phyloP scores from a whole-genome alignment of 2,329 filamentous ascomycete genomes.

The Metarhizium anisopliae region DNA sequence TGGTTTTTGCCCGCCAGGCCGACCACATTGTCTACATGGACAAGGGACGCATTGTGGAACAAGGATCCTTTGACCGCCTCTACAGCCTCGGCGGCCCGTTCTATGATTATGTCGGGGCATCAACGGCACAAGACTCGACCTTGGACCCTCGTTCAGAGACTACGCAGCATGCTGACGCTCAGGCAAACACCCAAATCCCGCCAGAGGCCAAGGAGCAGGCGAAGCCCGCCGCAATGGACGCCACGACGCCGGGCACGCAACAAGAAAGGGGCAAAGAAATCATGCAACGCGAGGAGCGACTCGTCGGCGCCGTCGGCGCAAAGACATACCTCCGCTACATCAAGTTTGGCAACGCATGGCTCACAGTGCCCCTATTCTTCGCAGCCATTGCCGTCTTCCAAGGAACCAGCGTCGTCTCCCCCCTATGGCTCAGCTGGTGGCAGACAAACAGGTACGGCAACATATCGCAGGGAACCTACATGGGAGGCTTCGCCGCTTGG shows the following conservation, averaged over 20 bases:
- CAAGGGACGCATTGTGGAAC: slow-evolving; percentile 51
- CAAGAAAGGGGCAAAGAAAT: slow-evolving; percentile 18
- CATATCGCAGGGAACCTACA: slow-evolving; percentile 28
- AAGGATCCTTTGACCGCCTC: slow-evolving; percentile 28
- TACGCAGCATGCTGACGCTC: no score
- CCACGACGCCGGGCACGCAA: neutral
- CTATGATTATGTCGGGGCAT: neutral
- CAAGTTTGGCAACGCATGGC: slow-evolving; percentile 46
- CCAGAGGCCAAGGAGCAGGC: no score
- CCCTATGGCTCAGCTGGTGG: slow-evolving; percentile 52
- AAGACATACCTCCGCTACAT: slow-evolving; percentile 55
- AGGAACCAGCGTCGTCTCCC: slow-evolving; percentile 53
- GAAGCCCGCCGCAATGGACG: no score
- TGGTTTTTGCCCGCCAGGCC: slow-evolving; percentile 46
- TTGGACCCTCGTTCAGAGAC: neutral
- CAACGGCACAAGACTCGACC: no score
- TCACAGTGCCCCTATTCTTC: slow-evolving; percentile 45
- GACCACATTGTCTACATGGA: slow-evolving; percentile 61
- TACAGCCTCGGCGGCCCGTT: slow-evolving; percentile 30
- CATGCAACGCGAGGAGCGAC: slow-evolving; percentile 49
- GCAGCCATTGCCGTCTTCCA: slow-evolving; percentile 45
- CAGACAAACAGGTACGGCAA: slow-evolving; percentile 43
- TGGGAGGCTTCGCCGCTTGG: slow-evolving; percentile 52
- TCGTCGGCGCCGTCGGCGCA: slow-evolving; percentile 52
- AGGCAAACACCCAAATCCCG: no score